Percentiles rank a stretch among this genome's conserved stretches.
phyloP scores from a whole-genome alignment of 176 grass and related monocot species.

The Carex littledalei region DNA sequence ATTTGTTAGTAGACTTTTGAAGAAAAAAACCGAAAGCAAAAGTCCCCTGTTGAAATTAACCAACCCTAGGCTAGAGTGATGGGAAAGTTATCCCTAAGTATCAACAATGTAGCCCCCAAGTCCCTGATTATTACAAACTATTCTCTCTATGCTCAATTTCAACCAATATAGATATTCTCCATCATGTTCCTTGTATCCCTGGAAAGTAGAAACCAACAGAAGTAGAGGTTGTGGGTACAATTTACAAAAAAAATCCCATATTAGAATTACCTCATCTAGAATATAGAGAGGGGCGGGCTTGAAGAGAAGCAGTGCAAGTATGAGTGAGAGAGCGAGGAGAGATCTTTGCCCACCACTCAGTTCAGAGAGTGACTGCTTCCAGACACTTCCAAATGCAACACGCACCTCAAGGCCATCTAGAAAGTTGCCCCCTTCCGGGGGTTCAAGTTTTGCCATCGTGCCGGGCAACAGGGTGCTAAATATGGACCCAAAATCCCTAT shows the following conservation, averaged over 20 bases:
- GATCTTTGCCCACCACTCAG: slow-evolving; percentile 95
- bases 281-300: slow-evolving; percentile 98
- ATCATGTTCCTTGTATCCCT: no score
- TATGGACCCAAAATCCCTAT: slow-evolving; percentile 95
- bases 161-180: not conserved
- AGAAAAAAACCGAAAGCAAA: not conserved
- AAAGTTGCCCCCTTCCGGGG: slow-evolving; percentile 81
- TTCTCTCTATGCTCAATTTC: not conserved
- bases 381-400: slow-evolving; percentile 90
- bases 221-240: not conserved
- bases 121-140: not conserved
- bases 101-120: not conserved
- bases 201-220: not conserved
- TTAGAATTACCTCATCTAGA: slow-evolving; percentile 75
- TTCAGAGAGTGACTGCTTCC: slow-evolving; percentile 98
- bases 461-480: slow-evolving; percentile 91
- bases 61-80: not conserved
- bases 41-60: not conserved
- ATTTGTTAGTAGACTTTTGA: not conserved
- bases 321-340: slow-evolving; percentile 95
- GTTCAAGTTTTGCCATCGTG: slow-evolving; percentile 96
- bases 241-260: not conserved
- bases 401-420: slow-evolving; percentile 98
- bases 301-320: slow-evolving; percentile 90
- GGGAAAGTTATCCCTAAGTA: not conserved